These are phyloP conservation scores for Trichophaea hybrida DNA, from an alignment of 2,329 filamentous ascomycete genomes.

Conservation along the genomic window DNA sequence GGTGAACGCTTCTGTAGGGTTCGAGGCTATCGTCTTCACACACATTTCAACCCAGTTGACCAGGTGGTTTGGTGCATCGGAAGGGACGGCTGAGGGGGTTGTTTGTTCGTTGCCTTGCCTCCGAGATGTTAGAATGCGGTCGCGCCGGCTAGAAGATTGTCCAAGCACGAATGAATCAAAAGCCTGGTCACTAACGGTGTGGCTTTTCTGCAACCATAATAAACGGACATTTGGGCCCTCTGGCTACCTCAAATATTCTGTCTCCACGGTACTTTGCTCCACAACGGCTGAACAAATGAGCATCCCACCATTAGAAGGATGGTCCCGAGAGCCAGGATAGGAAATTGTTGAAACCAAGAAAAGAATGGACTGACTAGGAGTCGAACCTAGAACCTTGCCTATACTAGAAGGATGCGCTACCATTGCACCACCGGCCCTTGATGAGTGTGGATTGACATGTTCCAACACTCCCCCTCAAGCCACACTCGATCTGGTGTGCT, in stretches of 20 bases:
- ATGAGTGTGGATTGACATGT: too few species aligned
- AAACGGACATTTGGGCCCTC: constrained; percentile 9
- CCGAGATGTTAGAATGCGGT: constrained; percentile 10
- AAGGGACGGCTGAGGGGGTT: too few species aligned
- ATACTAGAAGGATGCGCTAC: too few species aligned
- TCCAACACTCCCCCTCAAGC: too few species aligned
- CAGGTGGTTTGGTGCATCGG: too few species aligned
- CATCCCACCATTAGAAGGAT: not conserved
- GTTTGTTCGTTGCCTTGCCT: not conserved
- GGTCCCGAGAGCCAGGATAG: constrained; percentile 11
- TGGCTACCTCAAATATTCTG: too few species aligned
- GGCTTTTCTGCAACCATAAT: constrained; percentile 23
- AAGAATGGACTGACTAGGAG: too few species aligned
- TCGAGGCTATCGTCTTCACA: not conserved
- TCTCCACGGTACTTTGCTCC: not conserved
- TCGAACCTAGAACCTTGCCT: too few species aligned
- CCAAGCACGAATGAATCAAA: constrained; percentile 26
- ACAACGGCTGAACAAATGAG: not conserved
- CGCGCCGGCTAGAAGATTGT: not conserved
- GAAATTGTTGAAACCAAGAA: too few species aligned
- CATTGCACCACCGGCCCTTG: too few species aligned
- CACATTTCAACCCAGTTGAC: not conserved
- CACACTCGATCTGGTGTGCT: too few species aligned
- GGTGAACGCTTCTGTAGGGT: not conserved
- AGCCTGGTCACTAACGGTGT: constrained; percentile 23